A percentile compares a stretch with the other conserved stretches of the same genome.
Conservation (phyloP, 2,329 filamentous ascomycete genomes). For the Colletotrichum cereale region DNA sequence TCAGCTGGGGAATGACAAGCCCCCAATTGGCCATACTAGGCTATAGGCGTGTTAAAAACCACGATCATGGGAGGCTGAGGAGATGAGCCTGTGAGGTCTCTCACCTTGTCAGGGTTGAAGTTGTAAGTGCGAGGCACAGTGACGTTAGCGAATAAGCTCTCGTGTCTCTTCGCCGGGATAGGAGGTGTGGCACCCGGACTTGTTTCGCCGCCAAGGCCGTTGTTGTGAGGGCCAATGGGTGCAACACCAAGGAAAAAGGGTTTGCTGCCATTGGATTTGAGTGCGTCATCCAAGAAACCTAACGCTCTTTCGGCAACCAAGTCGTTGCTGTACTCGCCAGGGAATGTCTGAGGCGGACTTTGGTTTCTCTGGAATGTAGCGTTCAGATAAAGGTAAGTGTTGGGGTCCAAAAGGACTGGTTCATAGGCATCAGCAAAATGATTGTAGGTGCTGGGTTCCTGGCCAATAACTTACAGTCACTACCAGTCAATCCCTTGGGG, state of each 20-base stretch:
- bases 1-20: slow-evolving; percentile 55
- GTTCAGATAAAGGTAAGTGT: slow-evolving; percentile 60
- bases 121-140: slow-evolving; percentile 71
- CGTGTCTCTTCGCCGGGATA: slow-evolving; percentile 71
- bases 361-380: slow-evolving; percentile 61
- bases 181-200: slow-evolving; percentile 53
- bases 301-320: slow-evolving; percentile 70
- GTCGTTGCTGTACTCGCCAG: slow-evolving; percentile 60
- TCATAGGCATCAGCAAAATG: not conserved
- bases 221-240: slow-evolving; percentile 75
- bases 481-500: slow-evolving; percentile 67
- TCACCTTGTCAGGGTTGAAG: slow-evolving; percentile 74
- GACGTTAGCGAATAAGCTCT: slow-evolving; percentile 70
- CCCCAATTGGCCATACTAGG: slow-evolving; percentile 62
- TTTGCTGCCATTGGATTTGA: slow-evolving; percentile 57
- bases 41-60: slow-evolving; percentile 36
- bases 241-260: slow-evolving; percentile 78
- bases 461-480: slow-evolving; percentile 51
- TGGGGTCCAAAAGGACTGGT: slow-evolving; percentile 55
- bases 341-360: slow-evolving; percentile 46
- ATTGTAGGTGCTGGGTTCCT: not conserved
- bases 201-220: slow-evolving; percentile 47
- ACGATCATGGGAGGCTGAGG: not conserved
- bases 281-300: slow-evolving; percentile 71
- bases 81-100: slow-evolving; percentile 33